Base-by-base conservation (phyloP, 768 basidiomycete genomes). In the Phlebiopsis gigantea region DNA sequence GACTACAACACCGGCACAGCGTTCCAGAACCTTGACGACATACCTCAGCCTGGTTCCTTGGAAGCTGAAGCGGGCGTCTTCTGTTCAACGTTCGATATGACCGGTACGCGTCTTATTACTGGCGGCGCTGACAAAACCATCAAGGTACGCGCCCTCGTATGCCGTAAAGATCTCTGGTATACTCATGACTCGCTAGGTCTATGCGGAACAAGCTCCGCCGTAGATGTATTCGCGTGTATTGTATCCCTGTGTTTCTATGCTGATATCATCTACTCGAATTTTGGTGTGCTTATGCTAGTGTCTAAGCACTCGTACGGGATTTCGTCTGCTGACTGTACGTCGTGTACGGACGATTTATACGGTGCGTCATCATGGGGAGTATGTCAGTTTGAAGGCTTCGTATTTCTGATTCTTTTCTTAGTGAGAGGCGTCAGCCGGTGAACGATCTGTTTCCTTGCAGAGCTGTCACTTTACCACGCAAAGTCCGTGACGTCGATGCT, bases 21-120 rank as follows among this genome's bases (percentile, higher is more conserved):
- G 7, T 98, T 98, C 80, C 96, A 98, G 69, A 88, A 90, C 56
- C 69, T 94, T 73, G 90, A 94, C 50, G 95, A 98, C 66, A 80
- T 94, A 2, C 94, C 95, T 0, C 97, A 98, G 67, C 94, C 96
- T 0, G 97, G 97, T n/a, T 95, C 92, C 30, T 81, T 99, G 31
- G 96, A 99, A 66, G 96, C 96, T 0, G 97, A 99, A 72, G 87
- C 96, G 0, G 96, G 96, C 56, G 83, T 97, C 10, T 98, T 97
- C 77, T 96, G 92, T 68, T 97, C 94, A 15, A 95, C 93, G 15
- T 99, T 98, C 72, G 97, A 98, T 71, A 79, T 86, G 69, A 98
- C 96, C 1, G 97, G 97, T 1, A 94, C 95, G 30, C 79, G 96
- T 57, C 70, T 99, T 57, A 93, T 95, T 62, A 97, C 95, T 15